These are phyloP conservation scores for Rhodomyrtus tomentosa DNA, from an alignment of 345 rosid species.

Conservation along the genomic window DNA sequence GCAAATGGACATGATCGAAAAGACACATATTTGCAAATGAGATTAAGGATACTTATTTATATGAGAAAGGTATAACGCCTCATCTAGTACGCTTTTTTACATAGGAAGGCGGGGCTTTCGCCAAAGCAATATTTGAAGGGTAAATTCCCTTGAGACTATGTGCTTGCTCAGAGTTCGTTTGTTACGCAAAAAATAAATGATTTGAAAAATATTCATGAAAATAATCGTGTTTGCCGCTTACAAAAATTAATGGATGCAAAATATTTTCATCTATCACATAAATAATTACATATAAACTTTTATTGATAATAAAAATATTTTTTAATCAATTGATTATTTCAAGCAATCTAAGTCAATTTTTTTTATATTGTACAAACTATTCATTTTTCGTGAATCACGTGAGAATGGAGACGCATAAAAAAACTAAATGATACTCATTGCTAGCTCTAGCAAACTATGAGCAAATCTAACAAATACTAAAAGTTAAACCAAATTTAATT, in stretches of 20 bases:
- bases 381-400: fast-evolving
- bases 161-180: fast-evolving
- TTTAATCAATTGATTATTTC: neutral
- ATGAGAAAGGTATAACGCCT: too few relatives aligned
- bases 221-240: too few relatives aligned
- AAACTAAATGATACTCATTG: neutral
- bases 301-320: neutral
- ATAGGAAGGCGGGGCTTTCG: too few relatives aligned
- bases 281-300: neutral
- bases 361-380: neutral
- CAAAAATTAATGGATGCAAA: fast-evolving
- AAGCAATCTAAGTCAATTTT: too few relatives aligned
- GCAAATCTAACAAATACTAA: neutral
- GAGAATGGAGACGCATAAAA: too few relatives aligned
- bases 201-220: too few relatives aligned
- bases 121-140: too few relatives aligned
- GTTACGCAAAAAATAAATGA: neutral
- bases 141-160: too few relatives aligned
- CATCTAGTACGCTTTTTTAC: too few relatives aligned
- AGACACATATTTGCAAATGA: too few relatives aligned
- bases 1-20: too few relatives aligned
- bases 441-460: neutral
- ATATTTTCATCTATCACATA: fast-evolving
- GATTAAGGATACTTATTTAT: too few relatives aligned
- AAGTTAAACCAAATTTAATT: neutral